Evolutionary conservation across 2,329 filamentous ascomycete species (phyloP).

Genomic region (Paecilomyces fulvus): DNA sequence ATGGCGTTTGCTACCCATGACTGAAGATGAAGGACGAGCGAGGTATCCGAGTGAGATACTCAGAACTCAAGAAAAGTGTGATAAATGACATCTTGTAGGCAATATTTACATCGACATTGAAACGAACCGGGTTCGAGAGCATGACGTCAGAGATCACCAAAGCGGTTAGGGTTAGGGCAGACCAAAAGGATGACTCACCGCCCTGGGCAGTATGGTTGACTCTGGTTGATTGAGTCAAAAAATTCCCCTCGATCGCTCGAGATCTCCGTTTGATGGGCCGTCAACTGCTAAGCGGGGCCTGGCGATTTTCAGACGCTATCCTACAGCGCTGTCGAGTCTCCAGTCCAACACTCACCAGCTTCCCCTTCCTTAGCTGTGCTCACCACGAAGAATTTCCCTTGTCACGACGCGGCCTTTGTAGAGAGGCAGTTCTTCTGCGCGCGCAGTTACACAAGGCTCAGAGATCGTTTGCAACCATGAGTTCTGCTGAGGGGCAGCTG

Average conservation of each 20-base stretch:
- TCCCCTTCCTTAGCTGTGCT: neutral
- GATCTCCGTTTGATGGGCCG: conserved; percentile 30
- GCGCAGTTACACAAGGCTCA: neutral
- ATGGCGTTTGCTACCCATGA: neutral
- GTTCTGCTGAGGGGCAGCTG: conserved; percentile 21
- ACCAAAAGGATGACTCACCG: conserved; percentile 14
- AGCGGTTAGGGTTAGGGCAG: conserved; percentile 6
- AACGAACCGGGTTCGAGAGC: neutral
- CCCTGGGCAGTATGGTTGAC: conserved; percentile 9
- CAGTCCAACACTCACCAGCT: conserved; percentile 8
- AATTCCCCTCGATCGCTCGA: conserved; percentile 13
- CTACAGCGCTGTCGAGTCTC: conserved; percentile 9
- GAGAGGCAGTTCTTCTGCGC: conserved; percentile 7
- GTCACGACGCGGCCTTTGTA: conserved; percentile 6
- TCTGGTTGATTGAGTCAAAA: conserved; percentile 17
- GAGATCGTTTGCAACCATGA: conserved; percentile 20
- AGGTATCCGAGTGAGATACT: neutral
- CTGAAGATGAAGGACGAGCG: neutral
- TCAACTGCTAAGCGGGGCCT: conserved; percentile 31
- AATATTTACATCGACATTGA: neutral
- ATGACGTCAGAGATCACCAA: conserved; percentile 10
- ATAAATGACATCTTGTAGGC: neutral
- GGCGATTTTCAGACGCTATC: conserved; percentile 26
- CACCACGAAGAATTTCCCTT: neutral
- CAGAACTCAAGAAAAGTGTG: neutral